Conservation (phyloP, 805 yeast species). For the Henningerozyma blattae region DNA sequence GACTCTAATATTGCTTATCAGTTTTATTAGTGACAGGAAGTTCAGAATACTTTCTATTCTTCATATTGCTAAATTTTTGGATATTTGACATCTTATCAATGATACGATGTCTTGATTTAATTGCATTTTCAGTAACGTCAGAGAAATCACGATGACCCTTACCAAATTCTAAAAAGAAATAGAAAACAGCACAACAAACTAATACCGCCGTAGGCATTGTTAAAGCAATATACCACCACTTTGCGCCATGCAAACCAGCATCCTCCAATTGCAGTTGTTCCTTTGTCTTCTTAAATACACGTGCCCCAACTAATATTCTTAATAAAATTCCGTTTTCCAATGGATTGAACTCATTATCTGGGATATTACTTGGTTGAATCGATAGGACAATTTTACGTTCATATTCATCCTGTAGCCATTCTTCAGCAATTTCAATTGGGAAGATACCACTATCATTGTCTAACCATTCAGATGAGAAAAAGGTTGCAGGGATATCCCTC, state of each 20-base stretch:
- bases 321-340: slow-evolving; percentile 42
- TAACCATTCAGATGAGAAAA: slow-evolving; percentile 66
- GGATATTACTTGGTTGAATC: slow-evolving; percentile 57
- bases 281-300: slow-evolving; percentile 32
- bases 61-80: slow-evolving; percentile 17
- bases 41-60: slow-evolving; percentile 30
- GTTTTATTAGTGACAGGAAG: slow-evolving; percentile 19
- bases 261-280: slow-evolving; percentile 32
- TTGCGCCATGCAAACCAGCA: slow-evolving; percentile 33
- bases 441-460: slow-evolving; percentile 46
- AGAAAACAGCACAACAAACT: slow-evolving; percentile 36
- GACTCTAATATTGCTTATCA: not conserved
- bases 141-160: slow-evolving; percentile 43
- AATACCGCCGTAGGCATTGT: slow-evolving; percentile 58
- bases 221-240: slow-evolving; percentile 51
- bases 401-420: slow-evolving; percentile 50
- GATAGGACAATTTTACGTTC: slow-evolving; percentile 49
- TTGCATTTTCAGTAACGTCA: slow-evolving; percentile 27
- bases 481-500: slow-evolving; percentile 33
- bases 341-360: slow-evolving; percentile 55
- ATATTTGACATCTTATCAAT: slow-evolving; percentile 29
- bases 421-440: slow-evolving; percentile 47
- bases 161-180: slow-evolving; percentile 47
- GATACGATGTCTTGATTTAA: slow-evolving; percentile 27
- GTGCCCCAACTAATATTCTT: slow-evolving; percentile 24